phyloP scores from a whole-genome alignment of 2,329 filamentous ascomycete genomes.

The Fusarium coffeatum region DNA sequence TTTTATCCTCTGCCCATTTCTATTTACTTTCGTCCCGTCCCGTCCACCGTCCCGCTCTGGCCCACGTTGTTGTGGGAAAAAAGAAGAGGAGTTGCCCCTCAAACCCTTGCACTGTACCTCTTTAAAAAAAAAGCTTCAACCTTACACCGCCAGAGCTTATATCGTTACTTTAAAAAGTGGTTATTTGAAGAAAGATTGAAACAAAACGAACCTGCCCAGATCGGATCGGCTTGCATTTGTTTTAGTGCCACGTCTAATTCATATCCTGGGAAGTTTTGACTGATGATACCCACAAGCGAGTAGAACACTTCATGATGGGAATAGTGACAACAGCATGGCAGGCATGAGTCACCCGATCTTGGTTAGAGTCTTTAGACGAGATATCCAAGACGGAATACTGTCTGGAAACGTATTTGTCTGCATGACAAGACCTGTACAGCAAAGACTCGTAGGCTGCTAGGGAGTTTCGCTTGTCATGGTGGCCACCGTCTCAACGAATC shows the following conservation, averaged over 20 bases:
- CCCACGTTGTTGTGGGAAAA: conserved; percentile 8
- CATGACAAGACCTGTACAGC: not conserved
- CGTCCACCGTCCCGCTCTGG: conserved; percentile 17
- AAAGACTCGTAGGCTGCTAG: not conserved
- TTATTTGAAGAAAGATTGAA: not conserved
- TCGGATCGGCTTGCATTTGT: not conserved
- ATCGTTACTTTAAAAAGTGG: conserved; percentile 14
- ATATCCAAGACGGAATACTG: not conserved
- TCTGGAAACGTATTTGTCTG: not conserved
- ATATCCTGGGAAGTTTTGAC: not conserved
- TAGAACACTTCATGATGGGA: not conserved
- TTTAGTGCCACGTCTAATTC: conserved; percentile 16
- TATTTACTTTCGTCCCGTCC: conserved; percentile 8
- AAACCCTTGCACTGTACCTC: not conserved
- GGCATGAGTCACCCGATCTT: not conserved
- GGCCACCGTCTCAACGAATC: not conserved
- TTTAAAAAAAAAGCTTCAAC: conserved; percentile 4
- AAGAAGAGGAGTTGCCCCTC: not conserved
- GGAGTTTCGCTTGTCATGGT: not conserved
- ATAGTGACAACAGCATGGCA: not conserved
- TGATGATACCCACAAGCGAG: conserved; percentile 19
- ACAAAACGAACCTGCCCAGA: not conserved
- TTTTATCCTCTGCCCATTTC: not conserved
- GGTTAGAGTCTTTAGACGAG: not conserved
- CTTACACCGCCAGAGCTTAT: conserved; percentile 33